phyloP scores from a whole-genome alignment of 2,329 filamentous ascomycete genomes.

The Metarhizium guizhouense region DNA sequence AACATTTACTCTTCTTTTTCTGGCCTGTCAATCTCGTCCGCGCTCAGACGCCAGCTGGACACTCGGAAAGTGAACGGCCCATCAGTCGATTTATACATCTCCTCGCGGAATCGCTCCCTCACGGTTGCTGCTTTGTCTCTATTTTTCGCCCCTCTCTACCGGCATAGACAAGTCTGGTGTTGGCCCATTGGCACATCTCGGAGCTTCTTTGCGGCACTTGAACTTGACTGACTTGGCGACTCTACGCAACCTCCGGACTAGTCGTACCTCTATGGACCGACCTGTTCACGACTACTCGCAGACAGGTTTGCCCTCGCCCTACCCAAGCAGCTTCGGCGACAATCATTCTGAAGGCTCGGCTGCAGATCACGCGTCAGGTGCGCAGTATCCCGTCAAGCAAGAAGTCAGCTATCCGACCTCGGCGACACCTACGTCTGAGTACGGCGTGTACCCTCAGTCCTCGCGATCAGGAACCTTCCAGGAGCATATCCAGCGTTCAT shows the following conservation, averaged over 20 bases:
- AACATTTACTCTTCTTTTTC: background rate
- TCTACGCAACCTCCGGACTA: slow-evolving; percentile 9
- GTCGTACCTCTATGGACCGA: slow-evolving; percentile 44
- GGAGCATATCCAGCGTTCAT: slow-evolving; percentile 78
- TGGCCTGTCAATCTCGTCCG: background rate
- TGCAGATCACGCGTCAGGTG: slow-evolving; percentile 91
- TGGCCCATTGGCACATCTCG: background rate
- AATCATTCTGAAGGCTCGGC: slow-evolving; percentile 75
- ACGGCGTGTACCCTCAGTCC: slow-evolving; percentile 66
- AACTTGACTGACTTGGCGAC: slow-evolving; percentile 1
- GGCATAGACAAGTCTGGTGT: slow-evolving; percentile 1
- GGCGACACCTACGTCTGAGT: slow-evolving; percentile 82
- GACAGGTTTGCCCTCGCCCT: slow-evolving; percentile 76
- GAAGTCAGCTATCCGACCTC: slow-evolving; percentile 72
- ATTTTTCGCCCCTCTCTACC: background rate
- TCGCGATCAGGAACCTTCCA: slow-evolving; percentile 79
- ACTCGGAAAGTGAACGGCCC: background rate
- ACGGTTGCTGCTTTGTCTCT: background rate
- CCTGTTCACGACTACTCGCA: slow-evolving; percentile 69
- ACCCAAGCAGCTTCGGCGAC: slow-evolving; percentile 56
- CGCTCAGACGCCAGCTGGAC: background rate
- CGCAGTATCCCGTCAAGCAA: slow-evolving; percentile 76
- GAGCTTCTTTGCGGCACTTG: slow-evolving; percentile 7
- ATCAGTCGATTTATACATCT: background rate
- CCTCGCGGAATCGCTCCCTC: background rate